Evolutionary conservation across 768 basidiomycete genomes (phyloP).

Genomic region (Macrolepiota fuliginosa): DNA sequence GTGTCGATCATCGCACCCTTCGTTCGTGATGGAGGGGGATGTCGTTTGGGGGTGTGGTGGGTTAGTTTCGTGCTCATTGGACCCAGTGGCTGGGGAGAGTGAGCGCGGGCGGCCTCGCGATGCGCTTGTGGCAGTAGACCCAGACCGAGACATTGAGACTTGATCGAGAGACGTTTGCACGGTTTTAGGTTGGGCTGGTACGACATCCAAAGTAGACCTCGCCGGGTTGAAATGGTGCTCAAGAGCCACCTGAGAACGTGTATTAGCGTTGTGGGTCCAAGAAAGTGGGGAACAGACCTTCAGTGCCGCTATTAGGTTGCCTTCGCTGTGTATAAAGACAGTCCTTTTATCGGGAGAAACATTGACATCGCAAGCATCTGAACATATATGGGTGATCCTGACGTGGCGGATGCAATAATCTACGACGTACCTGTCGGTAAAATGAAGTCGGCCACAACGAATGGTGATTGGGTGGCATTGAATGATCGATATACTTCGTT

Average conservation of each 20-base stretch:
- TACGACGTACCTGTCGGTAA: slow-evolving; percentile 67
- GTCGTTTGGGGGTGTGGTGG: not conserved
- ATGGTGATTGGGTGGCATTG: slow-evolving; percentile 67
- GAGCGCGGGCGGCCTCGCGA: not conserved
- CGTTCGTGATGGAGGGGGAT: not conserved
- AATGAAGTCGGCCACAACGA: slow-evolving; percentile 80
- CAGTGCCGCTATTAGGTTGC: slow-evolving; percentile 70
- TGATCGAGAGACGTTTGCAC: slow-evolving; percentile 5
- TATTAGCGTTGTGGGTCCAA: not conserved
- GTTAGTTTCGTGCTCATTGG: not conserved
- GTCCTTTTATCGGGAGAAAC: slow-evolving; percentile 98
- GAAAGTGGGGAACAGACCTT: slow-evolving; percentile 49
- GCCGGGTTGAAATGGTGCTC: slow-evolving; percentile 66
- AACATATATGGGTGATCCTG: not conserved
- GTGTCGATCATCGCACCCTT: no score
- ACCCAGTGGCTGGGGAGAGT: not conserved
- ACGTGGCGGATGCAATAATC: not conserved
- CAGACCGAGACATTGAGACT: not conserved
- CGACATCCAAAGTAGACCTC: slow-evolving; percentile 71
- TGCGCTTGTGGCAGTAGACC: not conserved
- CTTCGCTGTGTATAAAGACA: slow-evolving; percentile 86
- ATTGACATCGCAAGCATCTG: slow-evolving; percentile 88
- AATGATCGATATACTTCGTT: slow-evolving; percentile 93
- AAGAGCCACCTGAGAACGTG: slow-evolving; percentile 50
- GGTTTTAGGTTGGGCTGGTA: slow-evolving; percentile 16